Conservation (phyloP, 441 rosid genomes). For the Theobroma grandiflorum region DNA sequence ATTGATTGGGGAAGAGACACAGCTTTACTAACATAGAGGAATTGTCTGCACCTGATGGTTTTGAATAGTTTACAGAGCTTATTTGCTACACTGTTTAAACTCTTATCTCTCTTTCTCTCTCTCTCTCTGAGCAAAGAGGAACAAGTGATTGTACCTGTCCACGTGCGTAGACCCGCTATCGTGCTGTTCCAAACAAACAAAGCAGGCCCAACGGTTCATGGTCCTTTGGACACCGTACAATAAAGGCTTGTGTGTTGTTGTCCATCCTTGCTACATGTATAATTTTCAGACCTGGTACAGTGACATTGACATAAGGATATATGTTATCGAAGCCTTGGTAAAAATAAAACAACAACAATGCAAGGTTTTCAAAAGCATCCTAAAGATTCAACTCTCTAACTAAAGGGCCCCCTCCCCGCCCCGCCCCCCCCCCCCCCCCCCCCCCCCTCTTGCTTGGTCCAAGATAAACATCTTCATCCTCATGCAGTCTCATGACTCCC, state of each 20-base stretch:
- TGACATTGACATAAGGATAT: neutral
- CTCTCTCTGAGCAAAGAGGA: constrained; percentile 19
- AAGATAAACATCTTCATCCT: neutral
- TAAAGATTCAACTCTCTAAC: neutral
- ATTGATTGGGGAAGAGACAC: constrained; percentile 38
- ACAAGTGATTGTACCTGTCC: constrained; percentile 48
- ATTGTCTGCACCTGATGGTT: constrained; percentile 29
- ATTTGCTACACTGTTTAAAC: constrained; percentile 15
- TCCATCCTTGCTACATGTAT: neutral
- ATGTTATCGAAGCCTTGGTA: neutral
- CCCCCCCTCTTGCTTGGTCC: neutral
- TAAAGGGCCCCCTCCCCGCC: neutral
- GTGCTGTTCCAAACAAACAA: constrained; percentile 43
- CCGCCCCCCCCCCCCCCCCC: neutral
- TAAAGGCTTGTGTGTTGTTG: constrained; percentile 8
- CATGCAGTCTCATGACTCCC: neutral
- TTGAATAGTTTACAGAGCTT: neutral
- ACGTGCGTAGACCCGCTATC: constrained; percentile 61
- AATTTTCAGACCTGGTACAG: neutral
- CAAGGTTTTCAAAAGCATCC: neutral
- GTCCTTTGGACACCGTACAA: constrained; percentile 30
- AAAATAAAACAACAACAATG: neutral
- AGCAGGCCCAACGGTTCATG: constrained; percentile 54
- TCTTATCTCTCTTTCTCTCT: neutral
- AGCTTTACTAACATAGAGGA: constrained; percentile 41